Evolutionary conservation across 768 basidiomycete genomes (phyloP), one percentile per base, ranked within the genome.

Genomic region (Macrocybe gigantea): DNA sequence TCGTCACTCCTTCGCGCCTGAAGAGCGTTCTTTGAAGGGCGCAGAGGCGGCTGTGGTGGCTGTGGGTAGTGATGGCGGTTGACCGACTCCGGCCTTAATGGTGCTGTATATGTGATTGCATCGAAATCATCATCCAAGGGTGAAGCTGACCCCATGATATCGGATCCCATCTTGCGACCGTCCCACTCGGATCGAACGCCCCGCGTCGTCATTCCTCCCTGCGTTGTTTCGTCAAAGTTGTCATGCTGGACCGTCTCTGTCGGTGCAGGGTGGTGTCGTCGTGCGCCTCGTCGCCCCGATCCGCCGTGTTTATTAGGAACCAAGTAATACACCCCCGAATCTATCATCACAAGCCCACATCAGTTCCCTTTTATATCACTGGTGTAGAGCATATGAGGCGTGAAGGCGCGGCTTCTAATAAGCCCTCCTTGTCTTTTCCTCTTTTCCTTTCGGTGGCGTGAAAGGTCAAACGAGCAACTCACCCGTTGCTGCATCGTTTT

Each of bases 121-220:
- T 73, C 68, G 47, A 70, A 71, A 53, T 70, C 66, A 42, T 72
- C 70, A 41, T 68, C 64, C 47, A 68, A 47, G 33, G 64, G 66
- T 31, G 63, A 57, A 13, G 59, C 59, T 15, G 65, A 60, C 15
- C 57, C 47, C 43, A 37, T 49, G 48, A 12, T 48, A 41, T 5
- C 47, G 54, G 14, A 39, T 37, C 30, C 48, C 43, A 31, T 55
- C 41, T 44, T 49, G 35, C 49, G 52, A 12, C 44, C 51, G 33
- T 53, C 56, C 58, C 58, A 55, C 38, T 56, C 60, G 5, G 60
- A 53, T 32, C 49, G 51, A 31, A 49, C 55, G 7, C 56, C 60
- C 40, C 61, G 56, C 14, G 63, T 60, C 39, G 60, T 61, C 9
- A 60, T 61, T n/a, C 54, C 51, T 6, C 38, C 51, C 34, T 55